Conservation (phyloP, 805 yeast species). For the Cyberlindnera veronae region DNA sequence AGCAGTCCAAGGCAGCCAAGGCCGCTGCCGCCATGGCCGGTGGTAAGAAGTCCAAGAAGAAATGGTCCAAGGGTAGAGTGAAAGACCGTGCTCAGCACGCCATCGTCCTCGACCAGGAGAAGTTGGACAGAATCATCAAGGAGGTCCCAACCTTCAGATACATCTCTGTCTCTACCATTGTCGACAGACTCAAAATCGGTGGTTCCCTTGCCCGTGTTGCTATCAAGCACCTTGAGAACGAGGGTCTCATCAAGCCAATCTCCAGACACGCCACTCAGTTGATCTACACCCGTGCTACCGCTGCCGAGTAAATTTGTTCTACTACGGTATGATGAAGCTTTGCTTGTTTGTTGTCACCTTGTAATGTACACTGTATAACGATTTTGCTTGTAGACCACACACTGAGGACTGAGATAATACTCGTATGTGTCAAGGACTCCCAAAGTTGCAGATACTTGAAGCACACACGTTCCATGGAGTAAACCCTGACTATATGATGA, state of each 20-base stretch:
- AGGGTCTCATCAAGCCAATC: constrained; percentile 93
- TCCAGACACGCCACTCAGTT: constrained; percentile 94
- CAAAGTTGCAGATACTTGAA: too few species aligned
- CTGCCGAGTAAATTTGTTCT: constrained; percentile 42
- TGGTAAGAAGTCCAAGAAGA: constrained; percentile 99
- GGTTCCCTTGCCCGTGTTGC: constrained; percentile 99
- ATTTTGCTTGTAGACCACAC: constrained; percentile 2
- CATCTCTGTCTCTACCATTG: constrained; percentile 96
- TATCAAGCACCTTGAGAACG: constrained; percentile 88
- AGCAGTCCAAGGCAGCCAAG: constrained; percentile 99
- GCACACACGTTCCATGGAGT: too few species aligned
- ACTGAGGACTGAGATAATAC: too few species aligned
- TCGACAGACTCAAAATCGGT: constrained; percentile 98
- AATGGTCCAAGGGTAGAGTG: constrained; percentile 99
- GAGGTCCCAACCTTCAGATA: constrained; percentile 99
- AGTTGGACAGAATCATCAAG: constrained; percentile 98
- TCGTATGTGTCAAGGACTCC: too few species aligned
- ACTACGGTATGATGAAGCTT: background rate
- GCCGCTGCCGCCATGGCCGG: constrained; percentile 99
- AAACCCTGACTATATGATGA: too few species aligned
- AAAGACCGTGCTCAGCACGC: constrained; percentile 99
- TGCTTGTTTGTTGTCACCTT: constrained; percentile 2
- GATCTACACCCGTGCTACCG: constrained; percentile 86
- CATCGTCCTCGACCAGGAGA: constrained; percentile 95
- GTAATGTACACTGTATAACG: constrained; percentile 30